A percentile compares a stretch with the other conserved stretches of the same genome.
Evolutionary conservation across 352 stramenopile species (phyloP).

Genomic region (Saprolegnia parasitica): DNA sequence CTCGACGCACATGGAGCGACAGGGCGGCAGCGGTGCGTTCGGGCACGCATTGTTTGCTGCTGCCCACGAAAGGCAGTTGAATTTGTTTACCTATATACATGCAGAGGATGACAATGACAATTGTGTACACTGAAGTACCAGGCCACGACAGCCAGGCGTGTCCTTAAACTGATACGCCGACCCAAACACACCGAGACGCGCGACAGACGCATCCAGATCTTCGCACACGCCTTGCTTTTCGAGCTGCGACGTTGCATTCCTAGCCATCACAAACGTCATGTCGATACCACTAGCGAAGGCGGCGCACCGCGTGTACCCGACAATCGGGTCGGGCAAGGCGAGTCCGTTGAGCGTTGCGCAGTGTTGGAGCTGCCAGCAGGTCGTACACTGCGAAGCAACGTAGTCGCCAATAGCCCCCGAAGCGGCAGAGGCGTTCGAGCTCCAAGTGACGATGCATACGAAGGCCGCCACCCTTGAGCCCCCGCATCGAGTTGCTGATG

Average conservation of each 20-base stretch:
- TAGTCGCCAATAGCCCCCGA: conserved; percentile 34
- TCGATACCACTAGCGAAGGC: not conserved
- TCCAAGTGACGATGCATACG: not conserved
- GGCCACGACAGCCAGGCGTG: conserved; percentile 43
- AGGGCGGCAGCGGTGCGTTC: conserved; percentile 45
- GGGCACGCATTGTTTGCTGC: conserved; percentile 34
- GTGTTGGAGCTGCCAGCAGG: conserved; percentile 50
- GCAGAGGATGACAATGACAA: not conserved
- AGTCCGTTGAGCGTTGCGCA: conserved; percentile 66
- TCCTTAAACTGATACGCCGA: conserved; percentile 63
- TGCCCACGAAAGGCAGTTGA: conserved; percentile 68
- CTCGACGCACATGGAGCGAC: conserved; percentile 65
- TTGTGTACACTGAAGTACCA: conserved; percentile 31
- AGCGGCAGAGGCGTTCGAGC: not conserved
- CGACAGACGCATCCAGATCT: conserved; percentile 56
- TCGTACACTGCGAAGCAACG: conserved; percentile 40
- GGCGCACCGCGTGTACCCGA: conserved; percentile 53
- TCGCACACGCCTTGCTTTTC: conserved; percentile 70
- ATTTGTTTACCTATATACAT: conserved; percentile 47
- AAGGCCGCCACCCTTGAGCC: too few species aligned
- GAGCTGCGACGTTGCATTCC: conserved; percentile 50
- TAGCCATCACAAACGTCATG: conserved; percentile 23
- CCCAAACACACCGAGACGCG: conserved; percentile 53
- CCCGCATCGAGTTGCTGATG: not conserved
- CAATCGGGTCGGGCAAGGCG: conserved; percentile 57